Conservation (phyloP, 371 early-diverging fungal species). For the Dichotomocladium elegans region DNA sequence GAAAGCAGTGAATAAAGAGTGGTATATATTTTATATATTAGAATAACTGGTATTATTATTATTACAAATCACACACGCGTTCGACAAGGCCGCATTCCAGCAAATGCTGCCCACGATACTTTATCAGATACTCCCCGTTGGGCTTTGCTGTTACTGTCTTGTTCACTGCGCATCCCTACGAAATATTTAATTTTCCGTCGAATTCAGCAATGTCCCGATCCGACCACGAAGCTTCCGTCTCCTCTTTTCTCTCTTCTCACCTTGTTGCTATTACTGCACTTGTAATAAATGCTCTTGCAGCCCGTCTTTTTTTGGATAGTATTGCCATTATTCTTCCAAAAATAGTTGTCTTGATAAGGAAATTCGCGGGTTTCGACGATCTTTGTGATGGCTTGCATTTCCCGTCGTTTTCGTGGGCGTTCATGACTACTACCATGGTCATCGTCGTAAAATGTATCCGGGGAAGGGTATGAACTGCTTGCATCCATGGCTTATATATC, state of each 20-base stretch:
- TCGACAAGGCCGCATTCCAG: slow-evolving; percentile 50
- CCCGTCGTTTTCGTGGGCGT: slow-evolving; percentile 41
- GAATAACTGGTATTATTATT: not conserved
- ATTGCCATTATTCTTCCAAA: slow-evolving; percentile 59
- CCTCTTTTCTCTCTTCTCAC: slow-evolving; percentile 6
- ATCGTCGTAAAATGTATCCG: slow-evolving; percentile 18
- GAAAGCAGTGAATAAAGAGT: slow-evolving; percentile 3
- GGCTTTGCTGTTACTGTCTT: slow-evolving; percentile 60
- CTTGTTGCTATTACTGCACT: slow-evolving; percentile 40
- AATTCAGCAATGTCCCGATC: slow-evolving; percentile 11
- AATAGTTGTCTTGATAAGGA: slow-evolving; percentile 38
- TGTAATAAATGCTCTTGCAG: slow-evolving; percentile 52
- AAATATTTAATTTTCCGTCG: slow-evolving; percentile 1
- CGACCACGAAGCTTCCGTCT: not conserved
- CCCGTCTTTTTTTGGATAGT: slow-evolving; percentile 54
- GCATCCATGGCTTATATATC: no score
- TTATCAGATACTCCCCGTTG: slow-evolving; percentile 57
- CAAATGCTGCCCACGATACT: slow-evolving; percentile 58
- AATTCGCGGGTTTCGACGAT: slow-evolving; percentile 49
- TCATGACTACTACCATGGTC: slow-evolving; percentile 13
- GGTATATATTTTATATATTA: not conserved
- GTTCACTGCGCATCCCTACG: slow-evolving; percentile 54
- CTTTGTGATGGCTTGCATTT: slow-evolving; percentile 54
- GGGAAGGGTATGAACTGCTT: slow-evolving; percentile 24
- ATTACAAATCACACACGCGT: slow-evolving; percentile 37